Base-by-base conservation (phyloP, 129 eudicot genomes). In the Centrapalus pauciflorus region DNA sequence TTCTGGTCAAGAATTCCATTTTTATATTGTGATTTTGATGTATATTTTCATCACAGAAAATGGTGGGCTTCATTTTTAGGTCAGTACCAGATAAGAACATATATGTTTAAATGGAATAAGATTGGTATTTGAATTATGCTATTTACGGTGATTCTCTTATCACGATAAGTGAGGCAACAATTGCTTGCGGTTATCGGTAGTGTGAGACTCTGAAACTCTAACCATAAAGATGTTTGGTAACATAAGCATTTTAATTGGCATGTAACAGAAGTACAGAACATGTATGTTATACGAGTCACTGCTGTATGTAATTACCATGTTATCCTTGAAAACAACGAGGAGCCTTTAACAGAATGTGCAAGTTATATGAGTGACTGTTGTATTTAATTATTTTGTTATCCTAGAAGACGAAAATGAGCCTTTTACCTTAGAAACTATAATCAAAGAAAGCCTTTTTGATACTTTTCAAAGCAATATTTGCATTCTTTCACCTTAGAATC, bases 11-110 rank as follows among this genome's bases (percentile, higher is more conserved):
- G 12, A 48, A 48, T 26, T 38, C 48, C 26, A 8, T 67, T 2
- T 33, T 13, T 27, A 40, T 30, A 7, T 24, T 71, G 27, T 61
- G 61, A 59, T 46, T 71, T 59, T n/a, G 41, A 58, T 52, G 74
- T 29, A n/a, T n/a, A n/a, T 56, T 28, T 33, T 35, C 20, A n/a
- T 41, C 60, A 49, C 14, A 17, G 6, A 27, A n/a, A 46, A 66
- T 48, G 7, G 17, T 48, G 71, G 1, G 13, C 20, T 69, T 13
- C 37, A 30, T 62, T 38, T 45, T 50, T 4, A 54, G 37, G 55
- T 33, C 33, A 24, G 33, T 52, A 51, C 38, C 55, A 72, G n/a
- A 50, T n/a, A 49, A 60, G 14, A 28, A 21, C 51, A 32, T 25
- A 17, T 38, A 7, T 34, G 29, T 30, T 38, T 3, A 35, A n/a